These are phyloP conservation scores for Debaryomyces subglobosus DNA, from an alignment of 1,139 yeast genomes.

Conservation along the genomic window DNA sequence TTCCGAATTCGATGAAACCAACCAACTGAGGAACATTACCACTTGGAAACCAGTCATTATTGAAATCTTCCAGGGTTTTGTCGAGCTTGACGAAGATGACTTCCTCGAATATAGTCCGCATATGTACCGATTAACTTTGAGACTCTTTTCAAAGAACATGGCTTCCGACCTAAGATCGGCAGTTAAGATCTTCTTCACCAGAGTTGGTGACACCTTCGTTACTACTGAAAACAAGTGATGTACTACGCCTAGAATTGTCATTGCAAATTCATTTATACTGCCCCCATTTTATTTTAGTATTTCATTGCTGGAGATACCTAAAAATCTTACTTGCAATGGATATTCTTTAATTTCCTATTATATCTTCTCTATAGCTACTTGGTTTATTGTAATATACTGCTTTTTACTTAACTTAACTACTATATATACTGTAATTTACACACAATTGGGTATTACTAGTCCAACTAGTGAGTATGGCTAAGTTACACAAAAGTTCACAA, in stretches of 20 bases:
- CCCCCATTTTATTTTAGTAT: background rate
- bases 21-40: conserved; percentile 76
- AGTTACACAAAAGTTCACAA: conserved; percentile 13
- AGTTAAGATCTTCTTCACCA: conserved; percentile 62
- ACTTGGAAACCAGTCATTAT: conserved; percentile 94
- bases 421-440: conserved; percentile 10
- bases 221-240: background rate
- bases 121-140: conserved; percentile 69
- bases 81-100: conserved; percentile 75
- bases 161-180: conserved; percentile 71
- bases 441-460: conserved; percentile 3
- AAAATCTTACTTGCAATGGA: background rate
- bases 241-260: background rate
- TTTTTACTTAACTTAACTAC: conserved; percentile 5
- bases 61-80: conserved; percentile 80
- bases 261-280: background rate
- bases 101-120: conserved; percentile 64
- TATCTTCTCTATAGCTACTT: background rate
- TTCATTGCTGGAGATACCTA: background rate
- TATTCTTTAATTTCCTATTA: background rate
- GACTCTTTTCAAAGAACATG: conserved; percentile 68
- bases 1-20: conserved; percentile 69
- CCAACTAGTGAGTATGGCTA: background rate
- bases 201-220: conserved; percentile 68
- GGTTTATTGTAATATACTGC: conserved; percentile 4